Evolutionary conservation across 495 filamentous ascomycete species (phyloP).

Genomic region (Penicilliopsis zonata): DNA sequence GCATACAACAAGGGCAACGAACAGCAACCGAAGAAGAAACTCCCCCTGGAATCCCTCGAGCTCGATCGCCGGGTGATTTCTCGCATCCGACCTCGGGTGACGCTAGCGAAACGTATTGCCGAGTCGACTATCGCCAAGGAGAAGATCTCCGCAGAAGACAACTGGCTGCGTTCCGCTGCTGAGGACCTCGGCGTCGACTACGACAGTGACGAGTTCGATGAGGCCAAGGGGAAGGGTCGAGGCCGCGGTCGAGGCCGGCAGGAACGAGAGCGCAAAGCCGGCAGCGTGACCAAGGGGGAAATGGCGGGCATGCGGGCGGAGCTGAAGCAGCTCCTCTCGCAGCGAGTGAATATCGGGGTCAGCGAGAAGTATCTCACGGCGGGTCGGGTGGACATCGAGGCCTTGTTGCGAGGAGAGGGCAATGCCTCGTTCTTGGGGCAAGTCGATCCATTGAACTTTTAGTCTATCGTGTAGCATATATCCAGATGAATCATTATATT

Average conservation of each 20-base stretch:
- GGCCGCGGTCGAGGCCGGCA: slow-evolving; percentile 58
- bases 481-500: too few species aligned
- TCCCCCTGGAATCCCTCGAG: slow-evolving; percentile 65
- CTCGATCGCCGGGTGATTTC: slow-evolving; percentile 69
- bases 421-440: slow-evolving; percentile 49
- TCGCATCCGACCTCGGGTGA: slow-evolving; percentile 60
- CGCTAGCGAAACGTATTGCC: slow-evolving; percentile 70
- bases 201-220: slow-evolving; percentile 73
- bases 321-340: slow-evolving; percentile 43
- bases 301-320: slow-evolving; percentile 37
- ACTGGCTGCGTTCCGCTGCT: slow-evolving; percentile 72
- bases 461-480: slow-evolving; percentile 2
- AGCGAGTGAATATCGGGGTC: slow-evolving; percentile 81
- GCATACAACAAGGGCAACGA: slow-evolving; percentile 28
- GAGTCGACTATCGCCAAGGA: slow-evolving; percentile 77
- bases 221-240: slow-evolving; percentile 48
- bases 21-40: slow-evolving; percentile 34
- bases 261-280: slow-evolving; percentile 59
- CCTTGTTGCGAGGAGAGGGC: slow-evolving; percentile 52
- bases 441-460: slow-evolving; percentile 41
- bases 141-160: slow-evolving; percentile 69
- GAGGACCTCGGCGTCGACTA: slow-evolving; percentile 93
- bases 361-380: slow-evolving; percentile 80
- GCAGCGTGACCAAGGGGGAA: slow-evolving; percentile 57
- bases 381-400: slow-evolving; percentile 71